These are phyloP conservation scores for Ogataea ganodermae DNA, from an alignment of 805 yeast genomes.

Conservation along the genomic window DNA sequence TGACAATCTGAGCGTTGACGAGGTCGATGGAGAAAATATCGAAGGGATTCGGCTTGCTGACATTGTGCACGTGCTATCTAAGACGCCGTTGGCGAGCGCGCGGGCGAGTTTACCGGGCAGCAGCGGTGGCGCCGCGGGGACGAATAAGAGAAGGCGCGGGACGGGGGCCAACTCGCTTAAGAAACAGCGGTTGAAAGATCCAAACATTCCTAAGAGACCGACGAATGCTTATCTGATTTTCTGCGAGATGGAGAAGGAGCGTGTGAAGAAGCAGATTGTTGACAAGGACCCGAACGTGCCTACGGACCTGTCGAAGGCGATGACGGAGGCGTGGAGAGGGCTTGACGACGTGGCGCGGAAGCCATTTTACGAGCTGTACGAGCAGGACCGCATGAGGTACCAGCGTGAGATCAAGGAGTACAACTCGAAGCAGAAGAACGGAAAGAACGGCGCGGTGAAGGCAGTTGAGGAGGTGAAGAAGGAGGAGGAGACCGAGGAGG, in stretches of 20 bases:
- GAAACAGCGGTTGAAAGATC: conserved; percentile 59
- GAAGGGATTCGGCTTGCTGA: conserved; percentile 31
- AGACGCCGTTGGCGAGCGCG: conserved; percentile 30
- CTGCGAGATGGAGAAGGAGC: conserved; percentile 84
- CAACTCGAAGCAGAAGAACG: conserved; percentile 29
- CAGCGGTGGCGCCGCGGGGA: conserved; percentile 22
- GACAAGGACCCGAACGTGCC: conserved; percentile 50
- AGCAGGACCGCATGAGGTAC: conserved; percentile 76
- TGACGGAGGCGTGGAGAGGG: conserved; percentile 85
- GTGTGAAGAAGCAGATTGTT: conserved; percentile 59
- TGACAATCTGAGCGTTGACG: conserved; percentile 25
- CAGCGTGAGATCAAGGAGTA: conserved; percentile 64
- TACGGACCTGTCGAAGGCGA: conserved; percentile 69
- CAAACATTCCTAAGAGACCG: conserved; percentile 84
- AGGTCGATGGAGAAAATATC: conserved; percentile 31
- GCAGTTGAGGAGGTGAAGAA: conserved; percentile 7
- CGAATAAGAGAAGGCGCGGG: conserved; percentile 32
- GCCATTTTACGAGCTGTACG: conserved; percentile 74
- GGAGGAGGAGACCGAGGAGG: conserved; percentile 3
- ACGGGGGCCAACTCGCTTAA: conserved; percentile 33
- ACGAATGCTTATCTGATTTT: conserved; percentile 86
- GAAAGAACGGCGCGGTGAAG: conserved; percentile 11
- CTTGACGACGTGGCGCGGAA: conserved; percentile 67
- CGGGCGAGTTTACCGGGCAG: conserved; percentile 18
- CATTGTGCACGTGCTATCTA: conserved; percentile 29